Conservation (phyloP, 805 yeast genomes). For the Teunomyces kruisii region DNA sequence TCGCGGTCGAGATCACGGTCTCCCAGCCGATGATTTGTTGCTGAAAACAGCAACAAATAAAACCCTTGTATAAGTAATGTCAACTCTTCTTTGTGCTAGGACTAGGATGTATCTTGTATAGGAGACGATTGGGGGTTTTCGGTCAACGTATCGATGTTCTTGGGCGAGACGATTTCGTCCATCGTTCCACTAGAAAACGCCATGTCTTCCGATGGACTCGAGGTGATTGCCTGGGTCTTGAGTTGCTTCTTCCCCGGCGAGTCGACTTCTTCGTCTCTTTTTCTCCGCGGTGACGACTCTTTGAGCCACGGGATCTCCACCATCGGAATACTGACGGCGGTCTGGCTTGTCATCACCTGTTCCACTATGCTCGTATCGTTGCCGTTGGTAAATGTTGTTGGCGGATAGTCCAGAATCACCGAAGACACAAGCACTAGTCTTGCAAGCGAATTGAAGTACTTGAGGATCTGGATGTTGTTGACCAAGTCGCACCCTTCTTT, state of each 20-base stretch:
- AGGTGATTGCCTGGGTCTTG: not conserved
- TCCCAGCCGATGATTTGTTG: not conserved
- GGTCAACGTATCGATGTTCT: not conserved
- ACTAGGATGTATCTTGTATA: not conserved
- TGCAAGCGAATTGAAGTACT: slow-evolving; percentile 45
- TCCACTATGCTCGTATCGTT: not conserved
- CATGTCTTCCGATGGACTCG: not conserved
- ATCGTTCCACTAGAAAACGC: not conserved
- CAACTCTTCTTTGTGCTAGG: not conserved
- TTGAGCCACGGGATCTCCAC: slow-evolving; percentile 32
- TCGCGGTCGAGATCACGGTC: slow-evolving; percentile 4
- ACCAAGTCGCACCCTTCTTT: slow-evolving; percentile 30
- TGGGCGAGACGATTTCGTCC: not conserved
- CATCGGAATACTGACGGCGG: slow-evolving; percentile 16
- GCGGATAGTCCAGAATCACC: slow-evolving; percentile 21
- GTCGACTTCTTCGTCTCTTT: slow-evolving; percentile 6
- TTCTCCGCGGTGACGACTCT: slow-evolving; percentile 16
- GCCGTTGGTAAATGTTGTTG: not conserved
- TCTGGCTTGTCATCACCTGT: slow-evolving; percentile 7
- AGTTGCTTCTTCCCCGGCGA: not conserved
- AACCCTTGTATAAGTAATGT: not conserved
- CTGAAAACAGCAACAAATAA: not conserved
- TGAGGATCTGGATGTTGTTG: slow-evolving; percentile 31
- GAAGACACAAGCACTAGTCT: slow-evolving; percentile 32
- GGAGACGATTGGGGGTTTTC: not conserved